These are phyloP conservation scores for Przewalskia tangutica DNA, from an alignment of 257 asterid genomes.

Conservation along the genomic window DNA sequence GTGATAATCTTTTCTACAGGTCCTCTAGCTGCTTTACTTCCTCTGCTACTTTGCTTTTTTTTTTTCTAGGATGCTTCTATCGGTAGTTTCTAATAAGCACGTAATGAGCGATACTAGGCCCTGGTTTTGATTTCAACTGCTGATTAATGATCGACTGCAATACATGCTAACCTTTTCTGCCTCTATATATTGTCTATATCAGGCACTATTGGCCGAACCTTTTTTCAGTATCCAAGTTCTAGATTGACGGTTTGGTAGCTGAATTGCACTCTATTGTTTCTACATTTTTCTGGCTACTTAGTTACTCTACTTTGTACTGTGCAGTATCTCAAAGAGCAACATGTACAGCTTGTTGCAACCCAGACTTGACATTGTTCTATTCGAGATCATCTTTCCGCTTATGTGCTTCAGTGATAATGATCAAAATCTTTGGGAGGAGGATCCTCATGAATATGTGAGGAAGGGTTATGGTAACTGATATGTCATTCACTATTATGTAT, in stretches of 20 bases:
- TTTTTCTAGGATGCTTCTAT: background rate
- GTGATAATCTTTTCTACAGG: background rate
- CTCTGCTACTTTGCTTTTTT: background rate
- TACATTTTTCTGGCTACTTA: conserved; percentile 14
- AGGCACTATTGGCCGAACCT: background rate
- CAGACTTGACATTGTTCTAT: conserved; percentile 71
- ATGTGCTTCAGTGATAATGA: conserved; percentile 97
- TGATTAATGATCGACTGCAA: background rate
- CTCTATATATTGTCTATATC: background rate
- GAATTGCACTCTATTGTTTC: background rate
- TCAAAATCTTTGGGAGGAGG: conserved; percentile 96
- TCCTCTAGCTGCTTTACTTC: background rate
- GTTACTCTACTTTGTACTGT: conserved; percentile 8
- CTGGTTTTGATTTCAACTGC: background rate
- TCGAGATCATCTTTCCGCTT: conserved; percentile 88
- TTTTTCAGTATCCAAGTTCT: background rate
- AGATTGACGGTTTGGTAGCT: background rate
- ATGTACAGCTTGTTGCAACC: conserved; percentile 89
- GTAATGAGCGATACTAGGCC: background rate
- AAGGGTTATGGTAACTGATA: conserved; percentile 84
- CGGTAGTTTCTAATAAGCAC: background rate
- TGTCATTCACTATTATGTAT: background rate
- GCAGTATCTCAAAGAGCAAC: conserved; percentile 79
- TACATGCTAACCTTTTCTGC: background rate
- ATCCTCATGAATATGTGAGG: conserved; percentile 97